A percentile compares a stretch with the other conserved stretches of the same genome.
Conservation (phyloP, 1,284 basidiomycete genomes). For the Cryptococcus hybrid region DNA sequence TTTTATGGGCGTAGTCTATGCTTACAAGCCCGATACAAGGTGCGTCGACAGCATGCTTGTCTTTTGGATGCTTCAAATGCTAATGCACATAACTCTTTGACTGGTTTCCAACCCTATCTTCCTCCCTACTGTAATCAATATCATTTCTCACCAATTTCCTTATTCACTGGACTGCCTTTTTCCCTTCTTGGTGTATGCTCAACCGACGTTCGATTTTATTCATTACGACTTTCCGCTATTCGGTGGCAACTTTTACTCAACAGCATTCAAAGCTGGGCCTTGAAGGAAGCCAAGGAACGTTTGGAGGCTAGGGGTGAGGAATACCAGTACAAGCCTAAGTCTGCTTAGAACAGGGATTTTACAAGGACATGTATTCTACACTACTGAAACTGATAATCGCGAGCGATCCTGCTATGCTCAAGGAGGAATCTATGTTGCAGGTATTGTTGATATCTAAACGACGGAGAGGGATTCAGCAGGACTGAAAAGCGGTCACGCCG, state of each 20-base stretch:
- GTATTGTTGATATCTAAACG: too few species aligned
- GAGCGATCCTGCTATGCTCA: too few species aligned
- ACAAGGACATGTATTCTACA: too few species aligned
- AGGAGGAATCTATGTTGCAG: too few species aligned
- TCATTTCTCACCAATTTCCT: neutral
- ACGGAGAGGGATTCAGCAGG: too few species aligned
- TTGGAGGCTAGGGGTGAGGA: slow-evolving; percentile 87
- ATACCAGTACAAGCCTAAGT: slow-evolving; percentile 66
- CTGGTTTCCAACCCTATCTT: neutral
- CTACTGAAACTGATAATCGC: too few species aligned
- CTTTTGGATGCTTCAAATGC: neutral
- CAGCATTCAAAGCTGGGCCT: slow-evolving; percentile 85
- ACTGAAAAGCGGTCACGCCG: too few species aligned
- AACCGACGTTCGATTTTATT: neutral
- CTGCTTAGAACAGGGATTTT: slow-evolving; percentile 5
- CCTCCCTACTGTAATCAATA: neutral
- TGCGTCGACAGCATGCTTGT: slow-evolving; percentile 49
- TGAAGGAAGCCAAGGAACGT: slow-evolving; percentile 78
- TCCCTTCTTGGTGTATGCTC: neutral
- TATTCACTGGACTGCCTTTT: neutral
- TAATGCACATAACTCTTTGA: neutral
- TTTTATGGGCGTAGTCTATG: slow-evolving; percentile 70
- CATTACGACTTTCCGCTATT: neutral
- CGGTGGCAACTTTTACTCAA: neutral
- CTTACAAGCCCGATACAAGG: slow-evolving; percentile 97